A percentile compares a stretch with the other conserved stretches of the same genome.
These are phyloP conservation scores for Paramecium biaurelia DNA, from an alignment of 73 alveolate genomes.

Conservation along the genomic window DNA sequence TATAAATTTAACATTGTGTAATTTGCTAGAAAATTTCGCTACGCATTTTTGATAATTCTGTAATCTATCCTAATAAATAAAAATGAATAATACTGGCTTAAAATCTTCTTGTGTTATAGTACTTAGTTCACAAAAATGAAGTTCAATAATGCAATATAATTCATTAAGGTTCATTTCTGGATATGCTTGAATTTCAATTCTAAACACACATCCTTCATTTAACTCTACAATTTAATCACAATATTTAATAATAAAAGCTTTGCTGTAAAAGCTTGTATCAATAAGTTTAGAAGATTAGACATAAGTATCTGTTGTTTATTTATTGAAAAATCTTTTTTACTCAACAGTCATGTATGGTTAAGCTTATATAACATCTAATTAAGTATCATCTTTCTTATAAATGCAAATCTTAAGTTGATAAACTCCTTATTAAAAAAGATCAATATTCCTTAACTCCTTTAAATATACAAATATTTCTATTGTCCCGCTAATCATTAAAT, in stretches of 20 bases:
- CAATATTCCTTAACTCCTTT: background rate
- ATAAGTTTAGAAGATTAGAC: background rate
- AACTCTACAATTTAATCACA: slow-evolving; percentile 19
- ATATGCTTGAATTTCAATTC: slow-evolving; percentile 29
- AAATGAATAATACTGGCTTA: background rate
- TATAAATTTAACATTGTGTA: background rate
- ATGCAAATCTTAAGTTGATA: background rate
- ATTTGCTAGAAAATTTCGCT: background rate
- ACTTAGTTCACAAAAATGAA: background rate
- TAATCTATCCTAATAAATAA: background rate
- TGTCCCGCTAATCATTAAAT: background rate
- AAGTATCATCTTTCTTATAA: background rate
- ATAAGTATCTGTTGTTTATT: background rate
- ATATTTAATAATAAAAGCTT: slow-evolving; percentile 40
- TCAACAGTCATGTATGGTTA: slow-evolving; percentile 38
- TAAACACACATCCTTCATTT: slow-evolving; percentile 44
- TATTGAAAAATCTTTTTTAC: background rate
- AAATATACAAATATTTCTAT: slow-evolving; percentile 28
- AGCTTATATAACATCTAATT: background rate
- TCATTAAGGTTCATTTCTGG: slow-evolving; percentile 2
- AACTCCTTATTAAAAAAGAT: slow-evolving; percentile 41
- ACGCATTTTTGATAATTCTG: background rate
- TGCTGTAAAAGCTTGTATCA: slow-evolving; percentile 12
- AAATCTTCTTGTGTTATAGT: slow-evolving; percentile 35
- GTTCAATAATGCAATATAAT: background rate